Percentiles rank a stretch among this genome's conserved stretches.
These are phyloP conservation scores for Tetrapyrgos nigripes DNA, from an alignment of 1,284 basidiomycete species.

Conservation along the genomic window DNA sequence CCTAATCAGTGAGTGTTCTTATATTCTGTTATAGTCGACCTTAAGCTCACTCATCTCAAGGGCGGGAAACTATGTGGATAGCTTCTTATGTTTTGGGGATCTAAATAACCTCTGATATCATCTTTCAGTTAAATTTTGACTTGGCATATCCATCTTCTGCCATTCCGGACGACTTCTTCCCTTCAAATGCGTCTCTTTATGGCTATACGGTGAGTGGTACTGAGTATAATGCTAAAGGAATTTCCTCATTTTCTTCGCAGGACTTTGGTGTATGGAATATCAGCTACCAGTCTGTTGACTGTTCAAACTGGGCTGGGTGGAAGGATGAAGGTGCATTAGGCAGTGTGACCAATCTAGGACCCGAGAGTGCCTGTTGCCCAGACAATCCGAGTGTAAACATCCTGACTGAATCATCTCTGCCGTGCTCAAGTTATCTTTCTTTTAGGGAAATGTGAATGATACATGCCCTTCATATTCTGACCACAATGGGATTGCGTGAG, in stretches of 20 bases:
- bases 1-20: constrained; percentile 61
- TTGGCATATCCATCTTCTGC: constrained; percentile 76
- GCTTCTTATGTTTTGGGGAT: too few relatives aligned
- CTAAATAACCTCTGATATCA: too few relatives aligned
- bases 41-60: constrained; percentile 37
- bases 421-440: constrained; percentile 2
- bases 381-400: constrained; percentile 61
- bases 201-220: constrained; percentile 61
- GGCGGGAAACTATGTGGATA: constrained; percentile 49
- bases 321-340: constrained; percentile 68
- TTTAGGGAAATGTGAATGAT: constrained; percentile 53
- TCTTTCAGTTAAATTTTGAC: constrained; percentile 79
- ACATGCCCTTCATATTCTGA: constrained; percentile 80
- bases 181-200: constrained; percentile 61
- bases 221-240: constrained; percentile 7
- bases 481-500: constrained; percentile 68
- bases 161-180: constrained; percentile 75
- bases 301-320: constrained; percentile 66
- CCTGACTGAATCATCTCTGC: constrained; percentile 8
- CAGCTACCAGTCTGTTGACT: constrained; percentile 67
- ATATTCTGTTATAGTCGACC: constrained; percentile 1
- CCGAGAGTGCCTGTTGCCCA: constrained; percentile 70
- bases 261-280: constrained; percentile 88
- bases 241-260: constrained; percentile 36
- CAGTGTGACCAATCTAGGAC: constrained; percentile 59